Evolutionary conservation across 2,329 filamentous ascomycete genomes (phyloP).

Genomic region (Paecilomyces fulvus): DNA sequence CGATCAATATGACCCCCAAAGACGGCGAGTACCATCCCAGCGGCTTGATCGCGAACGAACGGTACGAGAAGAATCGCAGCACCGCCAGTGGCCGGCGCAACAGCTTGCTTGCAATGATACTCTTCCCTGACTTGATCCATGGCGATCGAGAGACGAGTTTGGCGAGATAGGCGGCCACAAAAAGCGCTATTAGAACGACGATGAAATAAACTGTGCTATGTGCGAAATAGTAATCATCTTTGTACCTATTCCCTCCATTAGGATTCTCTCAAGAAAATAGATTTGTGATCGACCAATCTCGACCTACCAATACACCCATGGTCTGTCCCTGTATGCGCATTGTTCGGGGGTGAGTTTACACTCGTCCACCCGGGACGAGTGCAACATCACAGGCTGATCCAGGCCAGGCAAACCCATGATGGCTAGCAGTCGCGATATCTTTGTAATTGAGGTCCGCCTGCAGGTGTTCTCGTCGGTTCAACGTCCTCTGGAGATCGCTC

Average conservation of each 20-base stretch:
- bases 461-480: background rate
- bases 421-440: background rate
- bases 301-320: constrained; percentile 19
- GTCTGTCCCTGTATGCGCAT: constrained; percentile 13
- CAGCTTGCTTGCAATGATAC: constrained; percentile 11
- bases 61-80: constrained; percentile 25
- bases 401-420: constrained; percentile 10
- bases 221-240: constrained; percentile 45
- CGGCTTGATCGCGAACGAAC: constrained; percentile 6
- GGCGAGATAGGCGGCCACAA: constrained; percentile 31
- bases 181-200: constrained; percentile 38
- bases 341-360: constrained; percentile 18
- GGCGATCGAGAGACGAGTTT: constrained; percentile 9
- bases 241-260: constrained; percentile 27
- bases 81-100: constrained; percentile 20
- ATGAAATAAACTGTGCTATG: constrained; percentile 46
- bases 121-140: constrained; percentile 12
- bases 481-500: background rate
- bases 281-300: background rate
- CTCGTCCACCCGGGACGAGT: constrained; percentile 12
- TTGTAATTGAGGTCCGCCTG: background rate
- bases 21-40: constrained; percentile 35
- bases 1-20: constrained; percentile 35
- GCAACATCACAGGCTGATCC: constrained; percentile 16
- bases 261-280: background rate